These are phyloP conservation scores for Rhinocladiella mackenziei DNA, from an alignment of 2,329 filamentous ascomycete genomes.

Conservation along the genomic window DNA sequence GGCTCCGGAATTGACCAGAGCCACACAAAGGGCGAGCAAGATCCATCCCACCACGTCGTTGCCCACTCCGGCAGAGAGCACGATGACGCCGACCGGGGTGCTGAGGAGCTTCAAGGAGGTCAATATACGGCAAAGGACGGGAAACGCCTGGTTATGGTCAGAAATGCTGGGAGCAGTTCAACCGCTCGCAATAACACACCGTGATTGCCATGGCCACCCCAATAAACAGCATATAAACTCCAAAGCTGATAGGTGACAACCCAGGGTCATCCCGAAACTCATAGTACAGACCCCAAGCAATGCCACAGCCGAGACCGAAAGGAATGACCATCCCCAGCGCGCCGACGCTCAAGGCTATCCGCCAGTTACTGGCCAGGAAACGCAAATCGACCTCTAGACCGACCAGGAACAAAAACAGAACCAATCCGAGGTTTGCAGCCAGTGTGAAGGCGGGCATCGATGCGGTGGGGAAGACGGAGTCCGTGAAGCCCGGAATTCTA, in stretches of 20 bases:
- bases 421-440: slow-evolving; percentile 76
- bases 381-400: slow-evolving; percentile 81
- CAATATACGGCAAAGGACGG: slow-evolving; percentile 88
- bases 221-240: slow-evolving; percentile 71
- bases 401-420: slow-evolving; percentile 83
- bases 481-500: slow-evolving; percentile 72
- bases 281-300: slow-evolving; percentile 76
- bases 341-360: slow-evolving; percentile 70
- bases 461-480: slow-evolving; percentile 68
- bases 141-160: slow-evolving; percentile 56
- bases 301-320: slow-evolving; percentile 74
- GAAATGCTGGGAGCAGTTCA: background rate
- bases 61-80: slow-evolving; percentile 83
- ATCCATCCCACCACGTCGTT: slow-evolving; percentile 94
- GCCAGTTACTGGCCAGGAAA: slow-evolving; percentile 75
- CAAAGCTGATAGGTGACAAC: slow-evolving; percentile 57
- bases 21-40: slow-evolving; percentile 84
- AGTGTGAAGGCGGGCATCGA: slow-evolving; percentile 73
- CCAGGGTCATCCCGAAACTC: slow-evolving; percentile 60
- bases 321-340: slow-evolving; percentile 75
- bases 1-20: slow-evolving; percentile 80
- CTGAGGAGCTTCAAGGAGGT: slow-evolving; percentile 82
- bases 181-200: slow-evolving; percentile 41
- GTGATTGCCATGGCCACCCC: slow-evolving; percentile 93
- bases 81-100: slow-evolving; percentile 81